Evolutionary conservation across 106 monocot genomes (phyloP).

Genomic region (Dendrobium catenatum): DNA sequence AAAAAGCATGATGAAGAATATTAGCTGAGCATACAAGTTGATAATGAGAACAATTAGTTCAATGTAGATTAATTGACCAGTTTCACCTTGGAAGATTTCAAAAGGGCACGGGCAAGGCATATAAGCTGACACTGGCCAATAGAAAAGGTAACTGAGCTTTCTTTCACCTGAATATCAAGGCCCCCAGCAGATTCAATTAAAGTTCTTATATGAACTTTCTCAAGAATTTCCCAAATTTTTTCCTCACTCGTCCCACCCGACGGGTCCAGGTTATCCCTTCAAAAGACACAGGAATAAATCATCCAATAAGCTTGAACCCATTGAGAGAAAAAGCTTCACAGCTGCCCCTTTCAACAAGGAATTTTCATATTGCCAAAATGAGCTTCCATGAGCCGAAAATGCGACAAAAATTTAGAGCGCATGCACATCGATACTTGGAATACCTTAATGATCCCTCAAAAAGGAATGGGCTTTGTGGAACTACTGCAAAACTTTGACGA

Average conservation of each 20-base stretch:
- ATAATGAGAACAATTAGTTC: not conserved
- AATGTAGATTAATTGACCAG: not conserved
- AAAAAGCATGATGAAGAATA: not conserved
- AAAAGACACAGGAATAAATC: not conserved
- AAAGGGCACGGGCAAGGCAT: slow-evolving; percentile 84
- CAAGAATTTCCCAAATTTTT: slow-evolving; percentile 79
- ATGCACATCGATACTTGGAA: not conserved
- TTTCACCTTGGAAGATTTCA: slow-evolving; percentile 85
- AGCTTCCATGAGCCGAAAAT: not conserved
- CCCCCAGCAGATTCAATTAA: slow-evolving; percentile 75
- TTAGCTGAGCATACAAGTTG: not conserved
- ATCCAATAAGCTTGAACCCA: not conserved
- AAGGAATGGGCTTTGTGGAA: slow-evolving; percentile 92
- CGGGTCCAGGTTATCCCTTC: slow-evolving; percentile 92
- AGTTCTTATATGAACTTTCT: slow-evolving; percentile 66
- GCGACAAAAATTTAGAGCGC: not conserved
- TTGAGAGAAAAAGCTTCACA: not conserved
- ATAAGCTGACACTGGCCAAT: slow-evolving; percentile 89
- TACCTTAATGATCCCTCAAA: slow-evolving; percentile 94
- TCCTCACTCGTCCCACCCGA: slow-evolving; percentile 42
- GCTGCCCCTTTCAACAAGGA: not conserved
- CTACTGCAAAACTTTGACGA: slow-evolving; percentile 71
- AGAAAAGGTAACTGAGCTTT: slow-evolving; percentile 62
- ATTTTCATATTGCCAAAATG: not conserved
- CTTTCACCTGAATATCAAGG: slow-evolving; percentile 68